These are phyloP conservation scores for Colletotrichum sansevieriae DNA, from an alignment of 2,329 filamentous ascomycete species.

Conservation along the genomic window DNA sequence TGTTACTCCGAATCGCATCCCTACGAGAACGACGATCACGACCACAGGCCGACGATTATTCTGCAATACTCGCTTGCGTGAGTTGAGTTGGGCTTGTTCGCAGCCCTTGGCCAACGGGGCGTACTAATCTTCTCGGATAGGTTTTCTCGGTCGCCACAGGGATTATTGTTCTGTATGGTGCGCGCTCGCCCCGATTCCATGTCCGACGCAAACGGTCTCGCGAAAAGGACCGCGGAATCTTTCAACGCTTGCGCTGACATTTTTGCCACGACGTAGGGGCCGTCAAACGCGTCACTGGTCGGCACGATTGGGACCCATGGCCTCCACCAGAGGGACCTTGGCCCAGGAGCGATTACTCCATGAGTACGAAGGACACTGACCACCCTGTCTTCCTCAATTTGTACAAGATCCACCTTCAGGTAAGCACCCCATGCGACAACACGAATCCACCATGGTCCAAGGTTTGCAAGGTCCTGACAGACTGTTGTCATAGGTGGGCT, in stretches of 20 bases:
- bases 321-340: slow-evolving; percentile 23
- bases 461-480: neutral
- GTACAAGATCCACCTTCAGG: neutral
- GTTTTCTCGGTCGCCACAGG: slow-evolving; percentile 11
- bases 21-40: slow-evolving; percentile 9
- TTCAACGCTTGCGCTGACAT: neutral
- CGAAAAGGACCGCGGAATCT: neutral
- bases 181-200: neutral
- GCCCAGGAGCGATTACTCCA: slow-evolving; percentile 17
- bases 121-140: neutral
- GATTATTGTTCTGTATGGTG: slow-evolving; percentile 6
- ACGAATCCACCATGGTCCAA: too few species aligned
- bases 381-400: slow-evolving; percentile 1
- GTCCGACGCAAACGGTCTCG: neutral
- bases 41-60: slow-evolving; percentile 20
- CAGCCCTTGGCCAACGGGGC: too few species aligned
- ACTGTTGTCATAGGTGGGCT: neutral
- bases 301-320: slow-evolving; percentile 33
- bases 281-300: slow-evolving; percentile 6
- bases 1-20: slow-evolving; percentile 16
- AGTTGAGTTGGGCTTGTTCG: neutral
- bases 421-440: neutral
- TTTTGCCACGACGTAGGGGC: neutral
- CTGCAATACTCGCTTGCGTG: slow-evolving; percentile 20
- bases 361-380: slow-evolving; percentile 17